Evolutionary conservation across 2,329 filamentous ascomycete genomes (phyloP), one percentile per base, ranked within the genome.

Genomic region (Aspergillus hortae): DNA sequence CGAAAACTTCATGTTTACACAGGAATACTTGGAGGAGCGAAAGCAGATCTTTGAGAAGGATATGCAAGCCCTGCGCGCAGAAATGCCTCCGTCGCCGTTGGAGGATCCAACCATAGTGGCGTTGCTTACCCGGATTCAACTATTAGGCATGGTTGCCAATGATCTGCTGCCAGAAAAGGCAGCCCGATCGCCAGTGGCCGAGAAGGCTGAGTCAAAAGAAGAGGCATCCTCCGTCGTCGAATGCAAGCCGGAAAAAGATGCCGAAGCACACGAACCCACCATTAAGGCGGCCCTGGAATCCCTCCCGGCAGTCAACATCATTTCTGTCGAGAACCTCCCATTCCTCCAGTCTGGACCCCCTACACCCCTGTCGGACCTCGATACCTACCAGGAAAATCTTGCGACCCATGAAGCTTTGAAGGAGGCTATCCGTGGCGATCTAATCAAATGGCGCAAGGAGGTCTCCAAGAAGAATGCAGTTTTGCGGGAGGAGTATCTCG

Each of bases 1-100:
- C 46, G 74, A 76, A 49, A 70, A 70, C 40, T 66, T 66, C 1
- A 67, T 74, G 32, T 73, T 78, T 40, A 76, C 74, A 10, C 74
- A 78, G 45, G 75, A 77, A 42, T 76, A 78, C 54, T 66, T 76
- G 36, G 72, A 73, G 23, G 71, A 74, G 56, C 68, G 73, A 14
- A 76, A 76, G 55, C 65, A 65, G 36, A 69, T 69, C 7, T 77
- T 76, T 44, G 72, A 76, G 54, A 72, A 70, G 51, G 73, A 77
- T 47, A 73, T 77, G 67, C 61, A 71, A 45, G 56, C 66, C 4
- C 64, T 78, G 19, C 67, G 71, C 46, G 67, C 71, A 6, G 71
- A 74, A 56, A 65, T 76, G 50, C 76, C 76, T 19, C 67, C 64
- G 4, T 60, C 73, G 1, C 67, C 71, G 7, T 61, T 77, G 38